Conservation (phyloP, 371 early-diverging fungal genomes). For the Saksenaea oblongispora region DNA sequence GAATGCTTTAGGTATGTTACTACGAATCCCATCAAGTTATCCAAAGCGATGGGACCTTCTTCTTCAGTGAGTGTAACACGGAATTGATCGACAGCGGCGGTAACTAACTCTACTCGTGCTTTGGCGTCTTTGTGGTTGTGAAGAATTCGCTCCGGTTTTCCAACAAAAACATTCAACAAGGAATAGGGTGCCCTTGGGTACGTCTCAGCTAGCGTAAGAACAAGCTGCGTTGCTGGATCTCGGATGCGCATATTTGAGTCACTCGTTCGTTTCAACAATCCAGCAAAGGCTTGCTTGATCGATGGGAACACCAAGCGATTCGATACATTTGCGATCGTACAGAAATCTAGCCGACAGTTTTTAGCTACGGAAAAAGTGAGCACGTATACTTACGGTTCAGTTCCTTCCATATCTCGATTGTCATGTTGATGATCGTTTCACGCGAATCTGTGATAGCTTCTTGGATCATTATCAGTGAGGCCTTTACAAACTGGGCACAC, state of each 20-base stretch:
- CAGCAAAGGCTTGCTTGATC: slow-evolving; percentile 55
- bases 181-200: slow-evolving; percentile 52
- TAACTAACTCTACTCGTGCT: slow-evolving; percentile 55
- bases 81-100: slow-evolving; percentile 48
- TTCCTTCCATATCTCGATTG: slow-evolving; percentile 58
- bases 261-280: slow-evolving; percentile 57
- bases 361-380: not conserved
- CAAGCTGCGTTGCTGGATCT: slow-evolving; percentile 48
- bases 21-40: slow-evolving; percentile 60
- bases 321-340: slow-evolving; percentile 37
- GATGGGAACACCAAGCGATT: slow-evolving; percentile 31
- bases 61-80: slow-evolving; percentile 39
- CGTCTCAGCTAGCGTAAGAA: slow-evolving; percentile 53
- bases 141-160: slow-evolving; percentile 38
- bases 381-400: slow-evolving; percentile 50
- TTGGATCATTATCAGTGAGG: slow-evolving; percentile 59
- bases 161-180: slow-evolving; percentile 53
- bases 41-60: slow-evolving; percentile 20
- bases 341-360: slow-evolving; percentile 29
- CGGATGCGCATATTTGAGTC: slow-evolving; percentile 66
- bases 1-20: slow-evolving; percentile 63
- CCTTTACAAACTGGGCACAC: slow-evolving; percentile 45
- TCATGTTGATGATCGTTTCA: slow-evolving; percentile 54
- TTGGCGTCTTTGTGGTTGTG: slow-evolving; percentile 40
- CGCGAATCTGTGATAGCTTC: slow-evolving; percentile 66